These are phyloP conservation scores for Neobulgaria alba DNA, from an alignment of 2,329 filamentous ascomycete species.

Conservation along the genomic window DNA sequence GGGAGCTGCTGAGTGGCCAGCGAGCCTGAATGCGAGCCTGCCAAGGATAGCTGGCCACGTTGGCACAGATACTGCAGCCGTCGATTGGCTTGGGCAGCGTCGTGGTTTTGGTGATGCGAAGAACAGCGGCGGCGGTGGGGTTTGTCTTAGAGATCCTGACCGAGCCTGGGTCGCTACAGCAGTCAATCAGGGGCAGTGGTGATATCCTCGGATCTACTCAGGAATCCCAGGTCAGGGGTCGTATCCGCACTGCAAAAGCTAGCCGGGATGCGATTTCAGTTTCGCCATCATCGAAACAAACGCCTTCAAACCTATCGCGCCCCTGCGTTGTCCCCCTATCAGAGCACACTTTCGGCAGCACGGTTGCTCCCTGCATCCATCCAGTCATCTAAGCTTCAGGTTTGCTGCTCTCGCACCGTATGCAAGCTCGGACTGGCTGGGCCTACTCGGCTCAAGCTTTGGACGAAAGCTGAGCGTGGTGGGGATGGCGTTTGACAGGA, in stretches of 20 bases:
- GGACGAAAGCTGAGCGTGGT: not conserved
- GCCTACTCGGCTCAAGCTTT: not conserved
- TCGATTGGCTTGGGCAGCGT: slow-evolving; percentile 4
- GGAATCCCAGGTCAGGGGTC: not conserved
- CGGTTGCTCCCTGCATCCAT: slow-evolving; percentile 5
- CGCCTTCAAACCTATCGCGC: slow-evolving; percentile 9
- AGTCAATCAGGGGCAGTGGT: slow-evolving; percentile 2
- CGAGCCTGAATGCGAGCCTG: not conserved
- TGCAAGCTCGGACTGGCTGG: not conserved
- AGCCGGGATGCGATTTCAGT: too few species aligned
- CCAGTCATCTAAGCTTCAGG: slow-evolving; percentile 6
- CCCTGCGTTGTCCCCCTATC: slow-evolving; percentile 3
- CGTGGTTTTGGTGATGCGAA: slow-evolving; percentile 1
- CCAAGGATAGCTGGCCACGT: not conserved
- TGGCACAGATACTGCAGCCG: not conserved
- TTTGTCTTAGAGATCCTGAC: not conserved
- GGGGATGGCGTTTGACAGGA: slow-evolving; percentile 5
- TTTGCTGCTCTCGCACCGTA: slow-evolving; percentile 3
- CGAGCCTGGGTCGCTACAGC: not conserved
- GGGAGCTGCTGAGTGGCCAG: not conserved
- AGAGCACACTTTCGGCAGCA: slow-evolving; percentile 2
- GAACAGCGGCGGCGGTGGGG: too few species aligned
- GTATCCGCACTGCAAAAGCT: not conserved
- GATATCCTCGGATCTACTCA: not conserved
- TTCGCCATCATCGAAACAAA: slow-evolving; percentile 12